Evolutionary conservation across 1,284 basidiomycete genomes (phyloP), one percentile per base, ranked within the genome.

Genomic region (Ustilago sp.): DNA sequence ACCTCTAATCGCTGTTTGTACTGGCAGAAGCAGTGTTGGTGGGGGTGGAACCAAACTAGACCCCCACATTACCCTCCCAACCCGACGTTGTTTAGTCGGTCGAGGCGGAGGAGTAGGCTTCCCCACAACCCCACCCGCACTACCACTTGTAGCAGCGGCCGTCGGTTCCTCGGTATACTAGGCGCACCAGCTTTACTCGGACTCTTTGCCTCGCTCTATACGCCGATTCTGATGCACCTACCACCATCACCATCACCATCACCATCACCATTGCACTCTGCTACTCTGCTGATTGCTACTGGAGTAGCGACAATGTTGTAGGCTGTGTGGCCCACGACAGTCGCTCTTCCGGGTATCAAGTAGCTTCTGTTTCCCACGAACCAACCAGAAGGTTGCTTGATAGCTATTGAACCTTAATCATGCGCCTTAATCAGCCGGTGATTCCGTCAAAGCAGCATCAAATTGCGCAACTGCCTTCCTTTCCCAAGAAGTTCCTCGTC

Each of bases 41-140:
- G 43, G 43, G 23, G 35, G 47, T n/a, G 19, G 32, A 36, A 45
- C 68, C 74, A 39, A 76, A 76, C 9, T 59, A 39, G 72, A 76
- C 0, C 65, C 69, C 66, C 69, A 2, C 69, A 17, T 36, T 53
- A 11, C 74, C 69, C 19, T 70, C 60, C 23, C 32, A 52, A 19
- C 52, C 19, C 31, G 31, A 15, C 45, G 8, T 13, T 50, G 48
- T 17, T 60, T 68, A 3, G 59, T 47, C 11, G 74, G 74, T 9
- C 68, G 47, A 1, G 68, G 74, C 8, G 68, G 74, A 0, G 74
- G 74, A 0, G 28, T n/a, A 5, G 31, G 31, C 48, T 32, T 32
- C 11, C 15, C 13, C 12, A 8, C 19, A 8, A 3, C 34, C 32
- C 9, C 54, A n/a, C 41, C 38, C 9, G 32, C 48, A 35, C 19